Conservation (phyloP, 208 protist genomes). For the Phytomonas francai region DNA sequence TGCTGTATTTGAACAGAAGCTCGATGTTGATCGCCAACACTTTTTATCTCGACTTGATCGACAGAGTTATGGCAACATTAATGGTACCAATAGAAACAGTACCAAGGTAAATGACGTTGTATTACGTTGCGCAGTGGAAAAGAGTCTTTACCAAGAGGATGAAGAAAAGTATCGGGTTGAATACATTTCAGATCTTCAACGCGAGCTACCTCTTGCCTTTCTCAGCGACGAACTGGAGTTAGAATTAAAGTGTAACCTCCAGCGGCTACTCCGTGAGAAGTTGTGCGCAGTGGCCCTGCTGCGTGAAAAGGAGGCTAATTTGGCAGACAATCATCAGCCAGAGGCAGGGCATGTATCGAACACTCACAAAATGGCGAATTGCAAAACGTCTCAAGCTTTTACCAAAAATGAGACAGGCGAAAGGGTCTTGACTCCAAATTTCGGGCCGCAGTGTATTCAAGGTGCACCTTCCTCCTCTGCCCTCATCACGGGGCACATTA, state of each 20-base stretch:
- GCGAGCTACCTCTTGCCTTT: slow-evolving; percentile 37
- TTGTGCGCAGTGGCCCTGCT: slow-evolving; percentile 8
- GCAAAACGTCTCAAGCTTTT: no score
- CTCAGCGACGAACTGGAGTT: slow-evolving; percentile 22
- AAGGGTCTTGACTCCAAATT: no score
- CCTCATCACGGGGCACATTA: no score
- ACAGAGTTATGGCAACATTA: no score
- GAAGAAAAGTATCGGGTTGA: slow-evolving; percentile 29
- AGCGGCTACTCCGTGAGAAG: slow-evolving; percentile 16
- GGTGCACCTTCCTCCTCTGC: no score
- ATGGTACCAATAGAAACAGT: no score
- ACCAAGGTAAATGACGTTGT: not conserved
- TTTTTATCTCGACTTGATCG: slow-evolving; percentile 11
- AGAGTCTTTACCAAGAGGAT: slow-evolving; percentile 19
- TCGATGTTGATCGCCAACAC: slow-evolving; percentile 13
- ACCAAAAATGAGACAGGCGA: no score
- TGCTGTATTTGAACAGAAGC: slow-evolving; percentile 21
- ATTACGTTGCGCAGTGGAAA: slow-evolving; percentile 7
- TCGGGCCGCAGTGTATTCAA: no score
- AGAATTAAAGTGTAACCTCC: slow-evolving; percentile 18
- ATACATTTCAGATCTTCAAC: slow-evolving; percentile 23
- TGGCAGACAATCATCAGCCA: no score
- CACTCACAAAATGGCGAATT: no score
- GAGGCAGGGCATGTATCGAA: no score
- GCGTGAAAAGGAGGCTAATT: no score